Percentiles rank a stretch among this genome's conserved stretches.
Conservation (phyloP, 345 rosid genomes). For the Hypericum androsaemum region DNA sequence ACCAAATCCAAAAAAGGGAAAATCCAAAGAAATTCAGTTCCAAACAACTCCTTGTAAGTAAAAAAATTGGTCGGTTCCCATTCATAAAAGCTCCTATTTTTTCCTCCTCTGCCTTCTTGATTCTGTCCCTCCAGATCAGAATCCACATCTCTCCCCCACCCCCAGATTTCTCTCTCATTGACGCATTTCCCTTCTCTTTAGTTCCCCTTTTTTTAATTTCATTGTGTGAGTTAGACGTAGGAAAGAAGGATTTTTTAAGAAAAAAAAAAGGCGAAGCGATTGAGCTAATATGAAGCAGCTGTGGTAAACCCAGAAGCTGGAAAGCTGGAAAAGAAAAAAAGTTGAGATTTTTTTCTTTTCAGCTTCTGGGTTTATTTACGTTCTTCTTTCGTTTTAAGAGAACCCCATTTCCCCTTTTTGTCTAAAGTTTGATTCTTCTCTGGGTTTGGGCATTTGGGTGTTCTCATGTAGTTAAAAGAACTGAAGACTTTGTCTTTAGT, state of each 20-base stretch:
- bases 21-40: background rate
- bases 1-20: conserved; percentile 15
- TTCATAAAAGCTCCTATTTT: conserved; percentile 12
- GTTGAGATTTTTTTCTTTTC: conserved; percentile 6
- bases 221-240: background rate
- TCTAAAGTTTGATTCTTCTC: background rate
- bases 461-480: too few relatives aligned
- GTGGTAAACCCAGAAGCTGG: conserved; percentile 22
- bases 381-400: background rate
- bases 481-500: background rate
- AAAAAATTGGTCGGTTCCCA: conserved; percentile 10
- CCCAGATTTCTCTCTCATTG: background rate
- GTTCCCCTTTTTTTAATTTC: background rate
- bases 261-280: too few relatives aligned
- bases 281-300: too few relatives aligned
- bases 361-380: conserved; percentile 27
- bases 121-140: conserved; percentile 36
- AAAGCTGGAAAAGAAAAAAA: background rate
- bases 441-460: background rate
- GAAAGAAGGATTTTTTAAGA: too few relatives aligned
- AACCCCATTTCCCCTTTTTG: background rate
- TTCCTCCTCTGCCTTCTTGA: conserved; percentile 17
- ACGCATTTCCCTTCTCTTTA: conserved; percentile 2
- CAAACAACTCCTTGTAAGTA: conserved; percentile 11
- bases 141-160: too few relatives aligned